Base-by-base conservation (phyloP, 345 rosid species). In the Cardamine resedifolia region DNA sequence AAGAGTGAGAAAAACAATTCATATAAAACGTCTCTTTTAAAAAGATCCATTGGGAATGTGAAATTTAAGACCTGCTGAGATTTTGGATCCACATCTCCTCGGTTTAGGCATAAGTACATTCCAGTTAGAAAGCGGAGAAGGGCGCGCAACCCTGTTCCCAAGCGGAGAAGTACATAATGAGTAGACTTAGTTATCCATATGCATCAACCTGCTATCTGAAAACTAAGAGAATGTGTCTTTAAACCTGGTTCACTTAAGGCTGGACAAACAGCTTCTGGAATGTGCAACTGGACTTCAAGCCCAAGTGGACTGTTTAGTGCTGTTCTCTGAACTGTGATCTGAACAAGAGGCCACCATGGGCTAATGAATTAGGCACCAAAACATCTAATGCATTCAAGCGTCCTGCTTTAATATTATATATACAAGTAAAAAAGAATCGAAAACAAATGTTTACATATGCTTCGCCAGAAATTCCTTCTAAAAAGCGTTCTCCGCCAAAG, bases 211-310 rank as follows among this genome's bases (percentile, higher is more conserved):
- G 68, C 18, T 48, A 49, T 71, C 66, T n/a, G 43, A 31, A 58
- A 48, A 38, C 66, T 38, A 57, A 49, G 58, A 64, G 71, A 51
- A 27, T 14, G 15, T 41, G 48, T 34, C 4, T 38, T 50, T 53
- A 69, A 78, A 95, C 99, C 99, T 73, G 99, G 99, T 81, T 95
- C 99, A 79, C 98, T 95, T 78, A 95, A 78, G 50, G 99, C 96
- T 69, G 99, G 99, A 79, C 98, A 95, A 70, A 95, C 90, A 56
- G 98, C 96, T 83, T 92, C 98, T 45, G 96, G 86, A 64, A 91
- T 81, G 84, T 95, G 97, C 56, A 95, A 77, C 65, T 95, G 98
- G 78, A 91, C 99, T 89, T 92, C 99, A 78, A 95, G 97, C 45
- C 98, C 99, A 31, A 95, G 93, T 19, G 99, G 96, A 72, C 83